Base-by-base conservation (phyloP, 371 early-diverging fungal genomes). In the Mucor indicus region DNA sequence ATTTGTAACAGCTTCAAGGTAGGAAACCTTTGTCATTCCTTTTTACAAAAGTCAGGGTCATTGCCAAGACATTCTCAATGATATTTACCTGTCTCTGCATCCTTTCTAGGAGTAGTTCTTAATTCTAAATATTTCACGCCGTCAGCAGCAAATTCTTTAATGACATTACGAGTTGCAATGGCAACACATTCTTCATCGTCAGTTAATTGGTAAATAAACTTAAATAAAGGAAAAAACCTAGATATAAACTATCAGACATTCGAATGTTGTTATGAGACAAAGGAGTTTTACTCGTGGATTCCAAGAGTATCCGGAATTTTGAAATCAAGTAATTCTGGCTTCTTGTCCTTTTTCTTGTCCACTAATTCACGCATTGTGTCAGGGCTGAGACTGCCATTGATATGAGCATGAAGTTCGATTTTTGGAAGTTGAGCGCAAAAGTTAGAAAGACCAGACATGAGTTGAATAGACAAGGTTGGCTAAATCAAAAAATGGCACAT, bases 371-470 rank as follows among this genome's bases (percentile, higher is more conserved):
- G 52, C 67, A 84, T 62, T 2, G 76, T 74, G 16, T 53, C 60
- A 20, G 68, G 63, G 40, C 75, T 75, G 21, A 81, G 46, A 16
- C 74, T 73, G 22, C 84, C 84, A 52, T 84, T 84, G 7, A 81
- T 54, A 53, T 84, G 84, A 29, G 84, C 84, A 62, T 84, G 84
- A 4, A 81, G 72, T 38, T 84, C 84, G 19, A 79, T 45, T 45
- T 82, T 82, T 11, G 79, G 79, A n/a, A 82, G 60, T 31, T 53
- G 36, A 8, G 44, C 41, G 38, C 74, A 75, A 45, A 73, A 79
- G 10, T 66, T 38, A 8, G 33, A 17, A 17, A 51, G n/a, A n/a
- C n/a, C n/a, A n/a, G n/a, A n/a, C n/a, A n/a, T n/a, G n/a, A n/a
- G n/a, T n/a, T n/a, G n/a, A n/a, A n/a, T n/a, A n/a, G n/a, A n/a